phyloP scores from a whole-genome alignment of 2,329 filamentous ascomycete genomes.

The Escovopsis sp. region DNA sequence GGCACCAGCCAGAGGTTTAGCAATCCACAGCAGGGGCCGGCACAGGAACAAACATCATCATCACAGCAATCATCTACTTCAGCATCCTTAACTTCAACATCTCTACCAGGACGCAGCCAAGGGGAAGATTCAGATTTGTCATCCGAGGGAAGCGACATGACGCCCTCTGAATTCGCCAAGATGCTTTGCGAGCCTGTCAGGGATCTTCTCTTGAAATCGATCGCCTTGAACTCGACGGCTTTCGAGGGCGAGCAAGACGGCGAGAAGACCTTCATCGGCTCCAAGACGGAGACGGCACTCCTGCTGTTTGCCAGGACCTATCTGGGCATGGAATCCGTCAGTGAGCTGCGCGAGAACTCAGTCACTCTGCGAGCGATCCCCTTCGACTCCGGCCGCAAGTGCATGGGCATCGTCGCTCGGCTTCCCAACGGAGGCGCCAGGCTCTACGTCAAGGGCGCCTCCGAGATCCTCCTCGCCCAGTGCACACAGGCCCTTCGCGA shows the following conservation, averaged over 20 bases:
- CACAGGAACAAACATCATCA: not conserved
- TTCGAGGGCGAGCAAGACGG: slow-evolving; percentile 63
- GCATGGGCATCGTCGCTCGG: slow-evolving; percentile 47
- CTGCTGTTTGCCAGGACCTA: slow-evolving; percentile 54
- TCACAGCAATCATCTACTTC: slow-evolving; percentile 5
- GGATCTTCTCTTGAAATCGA: slow-evolving; percentile 43
- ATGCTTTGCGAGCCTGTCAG: slow-evolving; percentile 32
- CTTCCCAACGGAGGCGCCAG: slow-evolving; percentile 36
- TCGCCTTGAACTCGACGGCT: slow-evolving; percentile 55
- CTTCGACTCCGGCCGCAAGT: slow-evolving; percentile 64
- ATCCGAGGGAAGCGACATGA: slow-evolving; percentile 21
- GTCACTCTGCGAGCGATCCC: slow-evolving; percentile 53
- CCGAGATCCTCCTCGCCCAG: slow-evolving; percentile 46
- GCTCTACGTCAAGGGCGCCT: slow-evolving; percentile 49
- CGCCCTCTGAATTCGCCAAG: slow-evolving; percentile 30
- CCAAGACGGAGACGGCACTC: slow-evolving; percentile 63
- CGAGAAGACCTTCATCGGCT: slow-evolving; percentile 52
- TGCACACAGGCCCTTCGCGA: slow-evolving; percentile 38
- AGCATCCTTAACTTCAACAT: too few species aligned
- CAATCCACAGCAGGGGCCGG: too few species aligned
- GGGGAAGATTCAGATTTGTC: not conserved
- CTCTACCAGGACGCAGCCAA: not conserved
- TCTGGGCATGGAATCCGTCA: slow-evolving; percentile 51
- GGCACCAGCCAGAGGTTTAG: slow-evolving; percentile 39
- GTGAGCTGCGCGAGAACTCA: slow-evolving; percentile 46